These are phyloP conservation scores for Aureobasidium sp. DNA, from an alignment of 2,329 filamentous ascomycete genomes.

Conservation along the genomic window DNA sequence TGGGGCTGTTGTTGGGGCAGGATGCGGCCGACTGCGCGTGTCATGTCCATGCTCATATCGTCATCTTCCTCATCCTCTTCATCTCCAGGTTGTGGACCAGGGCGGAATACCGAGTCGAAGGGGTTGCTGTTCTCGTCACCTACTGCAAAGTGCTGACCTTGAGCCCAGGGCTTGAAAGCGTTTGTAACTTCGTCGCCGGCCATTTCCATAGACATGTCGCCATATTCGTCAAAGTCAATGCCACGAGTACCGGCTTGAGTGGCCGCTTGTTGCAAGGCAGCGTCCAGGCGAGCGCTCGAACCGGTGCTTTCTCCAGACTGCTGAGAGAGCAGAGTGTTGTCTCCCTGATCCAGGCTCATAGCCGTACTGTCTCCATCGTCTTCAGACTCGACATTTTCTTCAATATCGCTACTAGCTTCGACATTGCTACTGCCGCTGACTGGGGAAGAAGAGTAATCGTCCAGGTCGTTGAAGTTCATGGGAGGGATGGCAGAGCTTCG, in stretches of 20 bases:
- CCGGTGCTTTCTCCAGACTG: conserved; percentile 44
- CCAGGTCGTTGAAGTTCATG: conserved; percentile 56
- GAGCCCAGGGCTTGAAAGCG: conserved; percentile 64
- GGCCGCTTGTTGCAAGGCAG: conserved; percentile 67
- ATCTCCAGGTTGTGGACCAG: conserved; percentile 20
- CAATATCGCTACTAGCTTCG: conserved; percentile 40
- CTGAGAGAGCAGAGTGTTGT: conserved; percentile 35
- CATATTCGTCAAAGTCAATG: conserved; percentile 46
- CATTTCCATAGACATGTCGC: conserved; percentile 44
- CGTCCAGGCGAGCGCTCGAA: conserved; percentile 67
- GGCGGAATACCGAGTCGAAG: conserved; percentile 36
- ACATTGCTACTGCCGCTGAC: conserved; percentile 52
- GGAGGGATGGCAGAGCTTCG: conserved; percentile 60
- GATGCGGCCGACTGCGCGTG: conserved; percentile 72
- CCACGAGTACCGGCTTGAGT: conserved; percentile 65
- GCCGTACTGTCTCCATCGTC: conserved; percentile 56
- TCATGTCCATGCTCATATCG: conserved; percentile 90
- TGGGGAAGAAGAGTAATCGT: conserved; percentile 68
- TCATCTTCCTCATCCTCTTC: conserved; percentile 40
- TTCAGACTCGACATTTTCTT: conserved; percentile 45
- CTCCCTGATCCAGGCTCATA: conserved; percentile 69
- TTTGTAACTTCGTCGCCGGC: conserved; percentile 63
- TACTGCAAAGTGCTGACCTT: conserved; percentile 33
- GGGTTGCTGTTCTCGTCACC: conserved; percentile 42
- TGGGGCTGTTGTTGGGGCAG: conserved; percentile 11